These are phyloP conservation scores for Knufia fluminis DNA, from an alignment of 2,329 filamentous ascomycete genomes.

Conservation along the genomic window DNA sequence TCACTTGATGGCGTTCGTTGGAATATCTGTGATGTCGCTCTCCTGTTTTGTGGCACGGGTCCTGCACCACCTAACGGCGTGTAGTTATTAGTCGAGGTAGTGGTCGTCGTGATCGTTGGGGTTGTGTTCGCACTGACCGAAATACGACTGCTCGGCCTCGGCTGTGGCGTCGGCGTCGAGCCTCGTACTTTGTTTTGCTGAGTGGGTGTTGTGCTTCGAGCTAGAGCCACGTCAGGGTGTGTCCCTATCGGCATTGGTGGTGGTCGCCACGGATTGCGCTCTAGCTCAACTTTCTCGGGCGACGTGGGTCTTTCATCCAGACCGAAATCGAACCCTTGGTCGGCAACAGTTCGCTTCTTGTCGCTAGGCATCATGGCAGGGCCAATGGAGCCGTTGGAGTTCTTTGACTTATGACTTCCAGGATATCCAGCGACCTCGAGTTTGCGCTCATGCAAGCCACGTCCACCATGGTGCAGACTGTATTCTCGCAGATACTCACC, in stretches of 20 bases:
- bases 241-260: slow-evolving; percentile 20
- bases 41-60: slow-evolving; percentile 33
- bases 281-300: neutral
- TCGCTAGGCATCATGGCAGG: neutral
- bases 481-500: slow-evolving; percentile 93
- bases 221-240: slow-evolving; percentile 9
- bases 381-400: neutral
- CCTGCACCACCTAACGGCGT: slow-evolving; percentile 39
- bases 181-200: neutral
- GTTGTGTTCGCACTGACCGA: slow-evolving; percentile 18
- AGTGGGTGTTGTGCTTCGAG: slow-evolving; percentile 8
- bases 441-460: slow-evolving; percentile 46
- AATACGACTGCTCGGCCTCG: slow-evolving; percentile 8
- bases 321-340: slow-evolving; percentile 7
- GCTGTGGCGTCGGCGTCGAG: slow-evolving; percentile 3
- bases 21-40: slow-evolving; percentile 32
- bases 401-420: slow-evolving; percentile 20
- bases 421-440: slow-evolving; percentile 47
- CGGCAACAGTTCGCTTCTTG: slow-evolving; percentile 8
- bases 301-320: neutral
- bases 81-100: slow-evolving; percentile 18
- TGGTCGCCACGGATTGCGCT: slow-evolving; percentile 11
- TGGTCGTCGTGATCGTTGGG: slow-evolving; percentile 14
- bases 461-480: slow-evolving; percentile 73
- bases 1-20: slow-evolving; percentile 33